These are phyloP conservation scores for Penicillium cinerascens DNA, from an alignment of 495 filamentous ascomycete species.

Conservation along the genomic window DNA sequence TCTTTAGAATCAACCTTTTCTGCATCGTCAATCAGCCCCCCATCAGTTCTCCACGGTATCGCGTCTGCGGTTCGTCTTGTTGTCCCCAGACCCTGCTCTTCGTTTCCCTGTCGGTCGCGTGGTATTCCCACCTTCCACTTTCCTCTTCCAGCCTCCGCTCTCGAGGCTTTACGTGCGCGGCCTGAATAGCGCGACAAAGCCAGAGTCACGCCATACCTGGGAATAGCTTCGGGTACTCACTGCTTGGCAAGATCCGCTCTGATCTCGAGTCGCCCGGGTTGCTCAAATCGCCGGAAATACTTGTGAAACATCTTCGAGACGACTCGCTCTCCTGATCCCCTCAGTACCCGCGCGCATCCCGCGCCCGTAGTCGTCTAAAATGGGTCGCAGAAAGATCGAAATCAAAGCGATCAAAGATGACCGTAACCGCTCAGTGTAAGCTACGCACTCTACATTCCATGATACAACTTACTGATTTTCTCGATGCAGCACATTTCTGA, in stretches of 20 bases:
- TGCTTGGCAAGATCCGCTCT: background rate
- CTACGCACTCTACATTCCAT: conserved; percentile 7
- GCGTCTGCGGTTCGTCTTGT: conserved; percentile 1
- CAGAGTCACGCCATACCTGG: background rate
- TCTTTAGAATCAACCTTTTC: conserved; percentile 36
- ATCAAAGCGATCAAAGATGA: conserved; percentile 99
- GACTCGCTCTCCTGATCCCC: background rate
- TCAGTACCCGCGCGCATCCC: conserved; percentile 5
- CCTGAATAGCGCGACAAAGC: background rate
- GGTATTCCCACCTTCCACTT: background rate
- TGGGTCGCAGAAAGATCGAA: conserved; percentile 84
- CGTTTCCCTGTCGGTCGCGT: background rate
- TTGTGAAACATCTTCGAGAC: background rate
- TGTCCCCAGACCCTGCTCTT: background rate
- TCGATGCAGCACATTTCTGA: conserved; percentile 79
- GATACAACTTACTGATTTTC: background rate
- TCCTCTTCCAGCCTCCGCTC: too few species aligned
- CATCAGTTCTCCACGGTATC: conserved; percentile 17
- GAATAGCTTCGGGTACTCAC: background rate
- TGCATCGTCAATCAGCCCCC: conserved; percentile 30
- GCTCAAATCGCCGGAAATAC: background rate
- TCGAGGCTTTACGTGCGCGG: background rate
- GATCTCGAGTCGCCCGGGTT: background rate
- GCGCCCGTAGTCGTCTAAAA: conserved; percentile 28
- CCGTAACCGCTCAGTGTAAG: conserved; percentile 97